Base-by-base conservation (phyloP, 306 rosid genomes). In the Notholithocarpus densiflorus region DNA sequence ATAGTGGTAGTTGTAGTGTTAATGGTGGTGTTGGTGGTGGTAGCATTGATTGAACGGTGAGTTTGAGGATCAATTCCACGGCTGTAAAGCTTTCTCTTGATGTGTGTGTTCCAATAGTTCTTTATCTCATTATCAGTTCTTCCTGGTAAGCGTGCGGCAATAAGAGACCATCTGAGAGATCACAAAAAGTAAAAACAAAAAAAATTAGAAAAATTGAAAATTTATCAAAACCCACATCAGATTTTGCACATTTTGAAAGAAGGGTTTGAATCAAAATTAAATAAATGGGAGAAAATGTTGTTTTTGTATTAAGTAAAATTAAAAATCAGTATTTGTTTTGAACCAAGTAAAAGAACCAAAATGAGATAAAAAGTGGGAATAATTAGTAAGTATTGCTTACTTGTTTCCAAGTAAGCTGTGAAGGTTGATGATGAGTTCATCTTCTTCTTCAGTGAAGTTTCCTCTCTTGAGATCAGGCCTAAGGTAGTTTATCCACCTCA, bases 401-500 rank as follows among this genome's bases (percentile, higher is more conserved):
- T 90, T 91, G 89, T 91, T 91, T 66, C 97, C 97, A 14, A 91
- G 93, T 85, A 91, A 82, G 82, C 88, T 86, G 71, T 89, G 97
- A 66, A 91, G 93, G 72, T 77, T 89, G 37, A 91, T 83, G 86
- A 91, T 91, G 81, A 91, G 91, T 18, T 91, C 93, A 17, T 91
- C 97, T 82, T 91, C 97, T 13, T 88, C 87, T 56, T 85, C 88
- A 37, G 91, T 84, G 82, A 91, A 91, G 82, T 88, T 91, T 66
- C 97, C 97, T 82, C 93, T 83, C 80, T 91, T 91, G 12, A 91
- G 87, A 83, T 91, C 92, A 64, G 97, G 97, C 61, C 97, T 80
- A 0, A 91, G 86, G 75, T 91, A 91, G 75, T 91, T 91, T 34
- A 91, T 87, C 97, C 97, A 91, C 71, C 97, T 79, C 5, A 91